Evolutionary conservation across 345 rosid species (phyloP), one percentile per base, ranked within the genome.

Genomic region (Camelina laxa): DNA sequence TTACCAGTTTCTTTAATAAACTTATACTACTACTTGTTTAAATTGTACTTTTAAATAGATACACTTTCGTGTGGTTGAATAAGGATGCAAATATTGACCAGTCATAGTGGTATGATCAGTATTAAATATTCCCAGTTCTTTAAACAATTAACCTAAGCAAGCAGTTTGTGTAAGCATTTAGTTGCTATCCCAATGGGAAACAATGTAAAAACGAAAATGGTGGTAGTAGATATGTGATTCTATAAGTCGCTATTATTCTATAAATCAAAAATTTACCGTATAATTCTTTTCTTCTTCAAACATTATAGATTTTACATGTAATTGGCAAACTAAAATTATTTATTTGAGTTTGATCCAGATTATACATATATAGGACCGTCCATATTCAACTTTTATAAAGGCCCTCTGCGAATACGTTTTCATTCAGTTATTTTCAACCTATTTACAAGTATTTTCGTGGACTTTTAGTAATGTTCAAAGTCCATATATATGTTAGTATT

Each of bases 61-160:
- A 56, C 35, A 51, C 10, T 36, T 67, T 67, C 12, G 6, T 67
- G 39, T 39, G 50, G 61, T 61, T 61, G 50, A 24, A 24, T 17
- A 11, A 24, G 41, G 65, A 69, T 21, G 20, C 55, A 42, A 9
- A 69, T 20, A 44, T 69, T 69, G 73, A 69, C 65, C 42, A 30
- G 15, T 57, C 55, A 42, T 14, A 56, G 15, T 10, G 15, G 22
- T 6, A 67, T n/a, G n/a, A n/a, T n/a, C n/a, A n/a, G 19, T n/a
- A 6, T 45, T 45, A 6, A 6, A 6, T 45, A 8, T 7, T 45
- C n/a, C 19, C 3, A 15, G 17, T 45, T 15, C 3, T 41, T 24
- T 54, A 1, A 6, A 13, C 8, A 54, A 30, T 33, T 35, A 35
- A 3, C 11, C 1, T 7, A 27, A 3, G 8, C 13, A 30, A 15